Evolutionary conservation across 495 filamentous ascomycete species (phyloP), one percentile per base, ranked within the genome.

Genomic region (Lindgomyces ingoldianus): DNA sequence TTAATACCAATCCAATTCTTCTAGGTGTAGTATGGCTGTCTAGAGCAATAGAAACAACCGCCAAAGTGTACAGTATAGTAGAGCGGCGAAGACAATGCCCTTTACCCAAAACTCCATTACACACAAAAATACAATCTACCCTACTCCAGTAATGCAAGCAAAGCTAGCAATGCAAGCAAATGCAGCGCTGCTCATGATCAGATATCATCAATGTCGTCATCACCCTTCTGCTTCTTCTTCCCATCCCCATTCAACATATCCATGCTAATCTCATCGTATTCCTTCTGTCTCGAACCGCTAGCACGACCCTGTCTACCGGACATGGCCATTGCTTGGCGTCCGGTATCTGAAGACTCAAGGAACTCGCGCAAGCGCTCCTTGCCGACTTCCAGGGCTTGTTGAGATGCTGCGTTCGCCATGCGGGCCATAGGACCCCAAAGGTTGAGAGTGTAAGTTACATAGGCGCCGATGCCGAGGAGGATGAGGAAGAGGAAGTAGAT

Each of bases 401-500:
- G 81, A 14, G 85, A 85, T 16, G 95, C 95, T 18, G 94, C 94
- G 70, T 94, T 90, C 54, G 84, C 85, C 90, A 98, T 96, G 69
- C 93, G 91, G 63, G 92, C 77, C 80, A 98, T 98, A 1, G 94
- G 95, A 1, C 94, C 93, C 83, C 94, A 93, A 9, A 98, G 85
- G 71, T 97, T 97, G 54, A 98, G 88, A 27, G 84, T 90, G 74
- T 93, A 96, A 19, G 93, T 92, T 22, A 97, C 80, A 70, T 98
- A 98, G 14, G 87, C 88, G 24, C 83, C 90, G 21, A 87, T 82
- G 27, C 81, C 88, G 24, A 87, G 76, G 25, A 96, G 75, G 64
- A 96, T 84, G 18, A 98, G 77, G 69, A 97, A 83, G 71, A 97
- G 78, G 81, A 97, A 97, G 74, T 96, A 92, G 25, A 92, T 76